Base-by-base conservation (phyloP, 129 eudicot species). In the Centaurea solstitialis region DNA sequence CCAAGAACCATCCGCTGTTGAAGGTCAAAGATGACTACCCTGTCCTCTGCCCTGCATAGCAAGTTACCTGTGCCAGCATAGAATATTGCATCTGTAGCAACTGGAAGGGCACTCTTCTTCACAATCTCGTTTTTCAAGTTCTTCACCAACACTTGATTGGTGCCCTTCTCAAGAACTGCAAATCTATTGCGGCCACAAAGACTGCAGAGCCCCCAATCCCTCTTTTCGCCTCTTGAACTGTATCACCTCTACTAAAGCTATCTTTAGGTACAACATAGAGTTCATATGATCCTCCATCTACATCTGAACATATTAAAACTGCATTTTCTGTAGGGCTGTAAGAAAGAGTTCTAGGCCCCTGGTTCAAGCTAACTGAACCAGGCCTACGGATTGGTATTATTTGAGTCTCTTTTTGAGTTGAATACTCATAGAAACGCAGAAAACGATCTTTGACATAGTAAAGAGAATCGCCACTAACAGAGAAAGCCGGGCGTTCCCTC, bases 241-340 rank as follows among this genome's bases (percentile, higher is more conserved):
- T 84, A 43, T 87, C 91, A 35, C 88, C 88, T 75, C 88, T 84
- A 74, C 84, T 75, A 73, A 81, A 68, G 79, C 80, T 78, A 77
- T 87, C 91, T 84, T 78, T 87, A 24, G 91, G 88, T 17, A 87
- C 33, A 37, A 82, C 59, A 26, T 87, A 84, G 50, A 87, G 91
- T 53, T 87, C 91, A 70, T 87, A 87, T 43, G 91, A 84, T 22
- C 91, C 91, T 13, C 88, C 88, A 79, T 87, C 91, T 9, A 78
- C 47, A 23, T 87, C 91, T 33, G 91, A 87, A 84, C 91, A 87
- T 41, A 87, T 70, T 33, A 87, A 43, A 28, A 81, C 84, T 23
- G 91, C 88, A 78, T 84, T 87, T 66, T 87, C 91, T 7, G 91
- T 81, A 24, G 91, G 91, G 62, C 91, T 87, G 41, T 87, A 87